Conservation (phyloP, 257 asterid species). For the Sherardia arvensis region DNA sequence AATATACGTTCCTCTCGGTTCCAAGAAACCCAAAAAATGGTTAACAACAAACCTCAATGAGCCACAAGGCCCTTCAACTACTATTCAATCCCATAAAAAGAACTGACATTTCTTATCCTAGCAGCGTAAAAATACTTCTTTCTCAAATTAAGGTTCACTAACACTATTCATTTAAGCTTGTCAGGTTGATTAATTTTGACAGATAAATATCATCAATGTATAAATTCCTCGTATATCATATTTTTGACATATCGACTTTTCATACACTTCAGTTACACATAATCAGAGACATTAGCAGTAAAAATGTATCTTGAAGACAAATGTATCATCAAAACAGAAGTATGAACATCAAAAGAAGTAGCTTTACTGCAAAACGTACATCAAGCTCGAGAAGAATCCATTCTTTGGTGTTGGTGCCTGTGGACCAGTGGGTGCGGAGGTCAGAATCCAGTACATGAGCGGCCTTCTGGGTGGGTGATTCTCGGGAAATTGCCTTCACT, state of each 20-base stretch:
- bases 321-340: background rate
- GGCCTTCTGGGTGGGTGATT: constrained; percentile 86
- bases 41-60: background rate
- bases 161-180: background rate
- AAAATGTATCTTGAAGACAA: background rate
- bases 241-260: background rate
- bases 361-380: constrained; percentile 25
- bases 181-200: background rate
- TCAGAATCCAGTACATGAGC: constrained; percentile 74
- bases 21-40: background rate
- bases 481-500: constrained; percentile 89
- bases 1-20: background rate
- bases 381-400: constrained; percentile 97
- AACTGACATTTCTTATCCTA: background rate
- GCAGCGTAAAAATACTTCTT: background rate
- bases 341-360: background rate
- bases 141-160: background rate
- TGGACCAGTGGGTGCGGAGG: constrained; percentile 96
- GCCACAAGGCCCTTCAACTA: background rate
- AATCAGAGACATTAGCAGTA: background rate
- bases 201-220: background rate
- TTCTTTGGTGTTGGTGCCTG: constrained; percentile 90
- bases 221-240: too few species aligned
- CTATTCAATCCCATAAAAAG: background rate
- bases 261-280: background rate